Base-by-base conservation (phyloP, 1,284 basidiomycete genomes). In the Butyriboletus regius region DNA sequence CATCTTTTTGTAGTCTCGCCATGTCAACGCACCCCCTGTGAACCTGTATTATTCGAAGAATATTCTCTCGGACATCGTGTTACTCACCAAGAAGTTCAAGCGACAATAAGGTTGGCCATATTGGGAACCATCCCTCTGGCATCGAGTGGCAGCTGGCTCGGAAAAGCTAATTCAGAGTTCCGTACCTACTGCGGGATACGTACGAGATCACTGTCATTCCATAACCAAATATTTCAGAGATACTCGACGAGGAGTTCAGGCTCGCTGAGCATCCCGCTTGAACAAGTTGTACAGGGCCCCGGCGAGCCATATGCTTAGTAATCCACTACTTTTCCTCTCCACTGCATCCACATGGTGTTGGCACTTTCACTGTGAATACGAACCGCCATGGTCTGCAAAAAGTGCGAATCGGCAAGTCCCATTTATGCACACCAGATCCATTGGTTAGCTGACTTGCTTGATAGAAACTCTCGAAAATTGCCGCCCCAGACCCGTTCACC, bases 381-480 rank as follows among this genome's bases (percentile, higher is more conserved):
- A 60, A 60, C 46, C 15, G 34, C 28, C 50, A 88, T 88, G 85
- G 85, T 88, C 56, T 88, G 85, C 72, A 75, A 73, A 67, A 82
- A 79, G 68, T 88, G 85, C 68, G 85, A 88, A 71, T 72, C 76
- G 68, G 85, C 79, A 53, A 48, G 74, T 42, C 3, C 24, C 61
- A 7, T 14, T 24, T 60, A 6, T 10, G 8, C 7, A 5, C 26
- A 3, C 60, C 55, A 48, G 26, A 49, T 48, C 31, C 48, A 43
- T 40, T 40, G 29, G 37, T 48, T 37, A 39, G 35, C 53, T 52
- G 31, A 57, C 43, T 15, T 46, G 49, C 49, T 51, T 43, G 33
- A 38, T 70, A 87, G 84, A 88, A 88, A 85, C 77, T 85, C 50
- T 87, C 85, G 51, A 86, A 85, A 66, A 73, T 89, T 43, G 86